Evolutionary conservation across 1,139 yeast genomes (phyloP).

Genomic region (Suhomyces coccinellae): DNA sequence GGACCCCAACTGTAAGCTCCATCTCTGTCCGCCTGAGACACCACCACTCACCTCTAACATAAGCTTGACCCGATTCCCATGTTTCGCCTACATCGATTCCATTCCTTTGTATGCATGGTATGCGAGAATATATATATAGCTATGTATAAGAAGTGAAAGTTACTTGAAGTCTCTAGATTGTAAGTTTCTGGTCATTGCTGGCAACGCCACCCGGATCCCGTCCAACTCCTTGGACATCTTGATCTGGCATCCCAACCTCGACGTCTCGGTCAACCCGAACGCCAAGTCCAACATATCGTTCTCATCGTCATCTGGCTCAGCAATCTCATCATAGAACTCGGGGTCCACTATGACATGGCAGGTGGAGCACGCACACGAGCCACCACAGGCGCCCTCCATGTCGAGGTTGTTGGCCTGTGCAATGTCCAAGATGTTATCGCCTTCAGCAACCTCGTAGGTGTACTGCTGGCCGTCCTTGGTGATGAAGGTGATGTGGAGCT

Average conservation of each 20-base stretch:
- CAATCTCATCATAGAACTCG: conserved; percentile 82
- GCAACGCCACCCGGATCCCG: conserved; percentile 93
- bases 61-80: too few relatives aligned
- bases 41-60: too few relatives aligned
- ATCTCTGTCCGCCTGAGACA: too few relatives aligned
- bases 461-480: conserved; percentile 87
- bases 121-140: conserved; percentile 1
- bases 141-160: conserved; percentile 7
- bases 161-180: conserved; percentile 69
- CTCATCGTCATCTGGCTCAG: conserved; percentile 97
- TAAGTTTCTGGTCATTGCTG: conserved; percentile 94
- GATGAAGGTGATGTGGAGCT: conserved; percentile 83
- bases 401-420: conserved; percentile 93
- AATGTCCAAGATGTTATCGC: conserved; percentile 87
- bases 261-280: conserved; percentile 94
- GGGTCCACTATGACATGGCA: conserved; percentile 97
- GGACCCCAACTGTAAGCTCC: too few relatives aligned
- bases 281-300: conserved; percentile 98
- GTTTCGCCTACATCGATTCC: not conserved
- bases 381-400: conserved; percentile 99
- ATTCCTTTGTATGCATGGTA: not conserved
- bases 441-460: conserved; percentile 84
- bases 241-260: conserved; percentile 93
- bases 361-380: conserved; percentile 97
- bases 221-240: conserved; percentile 86